Evolutionary conservation across 441 rosid genomes (phyloP).

Genomic region (Pelargonium fulgidum): DNA sequence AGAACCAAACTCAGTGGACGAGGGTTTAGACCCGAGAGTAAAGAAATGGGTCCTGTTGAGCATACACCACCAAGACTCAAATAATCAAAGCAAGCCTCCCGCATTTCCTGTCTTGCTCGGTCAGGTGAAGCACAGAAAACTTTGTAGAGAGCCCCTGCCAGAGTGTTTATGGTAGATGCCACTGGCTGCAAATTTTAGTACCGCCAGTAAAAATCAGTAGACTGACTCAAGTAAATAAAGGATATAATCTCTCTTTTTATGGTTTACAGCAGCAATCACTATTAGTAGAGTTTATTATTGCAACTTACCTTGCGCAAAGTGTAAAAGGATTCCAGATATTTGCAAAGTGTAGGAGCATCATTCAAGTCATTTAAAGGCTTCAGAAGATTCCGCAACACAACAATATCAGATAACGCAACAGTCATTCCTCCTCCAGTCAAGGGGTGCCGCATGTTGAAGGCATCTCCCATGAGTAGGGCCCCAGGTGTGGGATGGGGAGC

Average conservation of each 20-base stretch:
- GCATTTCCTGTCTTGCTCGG: slow-evolving; percentile 72
- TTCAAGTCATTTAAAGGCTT: slow-evolving; percentile 56
- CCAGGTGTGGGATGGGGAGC: slow-evolving; percentile 82
- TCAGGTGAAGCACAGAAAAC: slow-evolving; percentile 75
- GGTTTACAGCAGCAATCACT: background rate
- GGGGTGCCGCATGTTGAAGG: slow-evolving; percentile 98
- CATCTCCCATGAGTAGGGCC: slow-evolving; percentile 84
- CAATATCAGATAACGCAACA: slow-evolving; percentile 77
- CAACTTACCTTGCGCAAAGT: slow-evolving; percentile 70
- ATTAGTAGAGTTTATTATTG: background rate
- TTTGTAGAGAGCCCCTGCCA: slow-evolving; percentile 75
- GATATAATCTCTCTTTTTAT: background rate
- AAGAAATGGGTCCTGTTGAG: slow-evolving; percentile 62
- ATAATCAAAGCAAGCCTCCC: slow-evolving; percentile 73
- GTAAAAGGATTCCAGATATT: slow-evolving; percentile 80
- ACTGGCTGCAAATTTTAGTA: slow-evolving; percentile 52
- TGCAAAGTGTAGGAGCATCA: slow-evolving; percentile 62
- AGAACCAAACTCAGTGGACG: slow-evolving; percentile 60
- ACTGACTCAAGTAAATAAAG: background rate
- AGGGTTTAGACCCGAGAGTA: slow-evolving; percentile 81
- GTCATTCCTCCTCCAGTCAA: slow-evolving; percentile 98
- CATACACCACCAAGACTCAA: slow-evolving; percentile 68
- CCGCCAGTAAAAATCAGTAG: background rate
- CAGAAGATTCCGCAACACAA: slow-evolving; percentile 65
- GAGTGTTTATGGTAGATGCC: slow-evolving; percentile 74